Base-by-base conservation (phyloP, 176 grass and related monocot species). In the Aegilops sharonensis region DNA sequence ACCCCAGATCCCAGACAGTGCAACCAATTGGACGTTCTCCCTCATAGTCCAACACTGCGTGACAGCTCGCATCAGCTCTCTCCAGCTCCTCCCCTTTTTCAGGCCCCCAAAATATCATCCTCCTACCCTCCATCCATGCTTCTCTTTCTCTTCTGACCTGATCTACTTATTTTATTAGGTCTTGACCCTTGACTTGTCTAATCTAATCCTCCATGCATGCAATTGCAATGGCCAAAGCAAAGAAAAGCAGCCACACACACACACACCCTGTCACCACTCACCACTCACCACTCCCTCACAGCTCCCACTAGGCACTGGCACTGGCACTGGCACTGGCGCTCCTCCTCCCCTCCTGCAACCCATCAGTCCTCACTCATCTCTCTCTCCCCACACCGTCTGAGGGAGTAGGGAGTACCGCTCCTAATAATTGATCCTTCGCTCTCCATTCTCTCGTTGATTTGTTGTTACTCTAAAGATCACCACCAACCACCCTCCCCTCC, bases 131-230 rank as follows among this genome's bases (percentile, higher is more conserved):
- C 50, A 18, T 57, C 54, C 6, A 21, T 8, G 54, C 36, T 57
- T 21, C 54, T 57, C 18, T 75, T 74, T 75, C 45, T 48, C n/a
- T 48, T 75, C 72, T 29, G 42, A 73, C 81, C 30, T 24, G 54
- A 34, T 69, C 74, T 85, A 48, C 24, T 74, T 80, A 84, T 40
- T 62, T 31, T 31, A 43, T 67, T 37, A 9, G 23, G 35, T 63
- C 64, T 86, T 86, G 78, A 86, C 72, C 81, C 64, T 90, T 86
- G 83, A 86, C 78, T 88, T 68, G 24, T 37, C 27, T 70, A 34
- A 57, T 34, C 27, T 15, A 54, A 85, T 54, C 45, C 75, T 62
- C 81, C 10, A 45, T 77, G 68, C 18, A 83, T 60, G 25, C 59
- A 82, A n/a, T 21, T 68, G 25, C 59, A 78, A n/a, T 36, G 35